These are phyloP conservation scores for Ophiostoma ips DNA, from an alignment of 2,329 filamentous ascomycete genomes.

Conservation along the genomic window DNA sequence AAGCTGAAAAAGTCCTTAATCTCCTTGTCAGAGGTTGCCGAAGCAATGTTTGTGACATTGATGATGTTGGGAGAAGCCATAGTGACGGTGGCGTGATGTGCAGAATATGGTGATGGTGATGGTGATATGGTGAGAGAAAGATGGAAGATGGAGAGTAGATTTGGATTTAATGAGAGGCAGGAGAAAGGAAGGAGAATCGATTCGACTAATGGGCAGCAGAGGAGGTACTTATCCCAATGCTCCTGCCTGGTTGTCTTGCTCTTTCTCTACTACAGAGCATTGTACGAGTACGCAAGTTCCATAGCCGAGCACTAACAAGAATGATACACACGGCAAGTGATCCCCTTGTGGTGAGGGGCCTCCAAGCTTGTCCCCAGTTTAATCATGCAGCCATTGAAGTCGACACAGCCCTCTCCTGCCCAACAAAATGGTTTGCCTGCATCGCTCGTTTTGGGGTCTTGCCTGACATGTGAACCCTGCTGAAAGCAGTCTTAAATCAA, in stretches of 20 bases:
- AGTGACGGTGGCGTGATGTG: constrained; percentile 2
- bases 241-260: neutral
- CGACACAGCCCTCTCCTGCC: neutral
- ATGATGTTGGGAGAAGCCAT: constrained; percentile 15
- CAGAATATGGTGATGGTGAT: neutral
- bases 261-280: neutral
- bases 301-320: neutral
- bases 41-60: constrained; percentile 78
- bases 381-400: neutral
- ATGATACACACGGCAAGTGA: neutral
- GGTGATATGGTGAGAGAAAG: neutral
- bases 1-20: constrained; percentile 97
- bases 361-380: neutral
- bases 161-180: neutral
- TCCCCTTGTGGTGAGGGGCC: neutral
- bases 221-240: constrained; percentile 4
- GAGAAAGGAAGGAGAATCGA: neutral
- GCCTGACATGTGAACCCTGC: neutral
- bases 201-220: neutral
- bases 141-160: too few relatives aligned
- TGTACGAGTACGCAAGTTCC: too few relatives aligned
- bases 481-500: neutral
- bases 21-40: constrained; percentile 73
- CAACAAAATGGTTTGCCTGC: neutral
- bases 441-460: too few relatives aligned